Base-by-base conservation (phyloP, 2,329 filamentous ascomycete genomes). In the Exophiala alcalophila region DNA sequence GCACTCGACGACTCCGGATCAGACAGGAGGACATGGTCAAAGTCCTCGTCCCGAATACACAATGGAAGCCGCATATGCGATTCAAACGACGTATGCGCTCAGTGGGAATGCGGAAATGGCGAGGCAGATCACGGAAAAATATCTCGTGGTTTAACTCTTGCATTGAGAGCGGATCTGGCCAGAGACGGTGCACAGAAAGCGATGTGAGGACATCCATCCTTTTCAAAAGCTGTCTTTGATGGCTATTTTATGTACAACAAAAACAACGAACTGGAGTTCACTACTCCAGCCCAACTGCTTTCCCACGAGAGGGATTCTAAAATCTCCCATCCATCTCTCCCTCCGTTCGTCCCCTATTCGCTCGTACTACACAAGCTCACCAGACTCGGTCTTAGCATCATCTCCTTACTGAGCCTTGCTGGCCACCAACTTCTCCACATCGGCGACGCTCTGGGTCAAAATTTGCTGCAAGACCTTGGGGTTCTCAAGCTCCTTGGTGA, bases 401-500 rank as follows among this genome's bases (percentile, higher is more conserved):
- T 19, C 5, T 11, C 28, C 38, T 27, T 40, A 52, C 37, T 50
- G 43, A 30, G 44, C 25, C 48, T 55, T 55, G 44, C 37, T 45
- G 6, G 37, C 23, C 5, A 57, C 47, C 40, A 51, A 41, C 32
- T 45, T 91, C 83, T 98, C 92, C 65, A 98, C 83, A 70, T 98
- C 92, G 55, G 84, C 73, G 63, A 98, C 80, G 69, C 89, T 95
- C 80, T 98, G 92, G 75, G 92, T 85, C 60, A 98, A 82, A 63
- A 98, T 96, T 76, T 96, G 89, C 78, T 96, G 88, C 61, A 98
- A 83, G 57, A 84, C 79, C 81, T 90, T 97, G 69, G 94, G 92
- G 80, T 86, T 96, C 80, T 96, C 87, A 47, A 98, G 82, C 79
- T 97, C 91, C 82, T 97, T 97, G 72, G 86, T 84, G 66, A 97